A percentile compares a stretch with the other conserved stretches of the same genome.
Evolutionary conservation across 1,139 yeast species (phyloP).

Genomic region (Candida sp.): DNA sequence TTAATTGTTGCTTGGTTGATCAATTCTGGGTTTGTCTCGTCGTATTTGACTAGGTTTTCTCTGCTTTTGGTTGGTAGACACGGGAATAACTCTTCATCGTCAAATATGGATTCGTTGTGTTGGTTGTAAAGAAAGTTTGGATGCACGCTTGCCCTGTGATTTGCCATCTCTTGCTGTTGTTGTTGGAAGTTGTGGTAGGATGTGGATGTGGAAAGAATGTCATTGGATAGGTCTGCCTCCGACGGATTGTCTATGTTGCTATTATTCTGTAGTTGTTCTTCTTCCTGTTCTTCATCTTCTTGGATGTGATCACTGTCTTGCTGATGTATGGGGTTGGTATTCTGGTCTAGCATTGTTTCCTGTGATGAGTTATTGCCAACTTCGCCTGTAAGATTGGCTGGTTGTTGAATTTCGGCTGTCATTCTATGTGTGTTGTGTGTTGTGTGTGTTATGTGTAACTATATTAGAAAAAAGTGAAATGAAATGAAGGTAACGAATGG

Average conservation of each 20-base stretch:
- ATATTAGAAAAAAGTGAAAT: background rate
- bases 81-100: constrained; percentile 41
- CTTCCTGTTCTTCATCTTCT: constrained; percentile 2
- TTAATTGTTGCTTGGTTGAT: constrained; percentile 46
- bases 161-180: constrained; percentile 12
- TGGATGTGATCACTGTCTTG: background rate
- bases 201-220: constrained; percentile 11
- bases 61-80: constrained; percentile 22
- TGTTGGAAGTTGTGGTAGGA: constrained; percentile 10
- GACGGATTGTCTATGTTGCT: constrained; percentile 1
- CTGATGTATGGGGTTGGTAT: background rate
- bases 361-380: constrained; percentile 1
- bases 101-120: constrained; percentile 47
- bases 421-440: too few species aligned
- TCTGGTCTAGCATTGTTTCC: background rate
- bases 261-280: background rate
- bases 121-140: constrained; percentile 35
- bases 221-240: constrained; percentile 2
- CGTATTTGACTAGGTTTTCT: constrained; percentile 38
- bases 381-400: background rate
- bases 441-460: background rate
- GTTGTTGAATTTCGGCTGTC: background rate
- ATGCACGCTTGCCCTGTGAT: constrained; percentile 12
- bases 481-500: background rate
- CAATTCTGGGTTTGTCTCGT: constrained; percentile 33